Base-by-base conservation (phyloP, 352 stramenopile species). In the Phytopythium chamaehyphon region DNA sequence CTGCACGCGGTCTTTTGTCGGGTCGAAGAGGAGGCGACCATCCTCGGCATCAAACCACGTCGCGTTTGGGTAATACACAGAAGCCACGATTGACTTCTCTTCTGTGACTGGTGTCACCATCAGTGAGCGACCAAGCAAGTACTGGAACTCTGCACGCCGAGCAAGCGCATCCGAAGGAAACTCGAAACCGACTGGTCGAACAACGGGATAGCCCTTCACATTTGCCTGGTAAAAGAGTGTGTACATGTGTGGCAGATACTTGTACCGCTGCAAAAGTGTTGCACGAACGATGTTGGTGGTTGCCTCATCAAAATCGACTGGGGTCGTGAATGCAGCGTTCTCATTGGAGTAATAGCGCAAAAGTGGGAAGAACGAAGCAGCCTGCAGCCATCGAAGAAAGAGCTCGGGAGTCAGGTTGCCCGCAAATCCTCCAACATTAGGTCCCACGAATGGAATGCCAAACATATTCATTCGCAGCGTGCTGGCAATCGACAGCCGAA, bases 231-330 rank as follows among this genome's bases (percentile, higher is more conserved):
- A 92, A 22, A 95, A 80, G 39, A 88, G 69, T 21, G 87, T 90
- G 57, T 95, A 95, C 62, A 94, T 69, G 59, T 90, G 94, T n/a
- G 87, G 84, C 28, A 95, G 51, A 23, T 90, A 77, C 1, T 61
- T 55, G 47, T 94, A 95, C 1, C 87, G 79, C 12, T 59, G 66
- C 23, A 87, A 40, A 42, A 95, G 46, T 18, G 71, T 79, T 5
- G 75, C 62, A 1, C 84, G 70, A 16, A 90, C 56, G 35, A 86
- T 79, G 43, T 92, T 89, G 10, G 82, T 49, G 0, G 78, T 62
- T 16, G 88, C 64, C 0, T 67, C 61, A 36, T 90, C 78, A 31
- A 88, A 93, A 36, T 88, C 72, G 11, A 90, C 71, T 0, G 83
- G 76, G 1, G 76, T 81, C 49, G 90, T 73, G 8, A 67, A 63